Conservation (phyloP, 345 rosid species). For the Turritis glabra region DNA sequence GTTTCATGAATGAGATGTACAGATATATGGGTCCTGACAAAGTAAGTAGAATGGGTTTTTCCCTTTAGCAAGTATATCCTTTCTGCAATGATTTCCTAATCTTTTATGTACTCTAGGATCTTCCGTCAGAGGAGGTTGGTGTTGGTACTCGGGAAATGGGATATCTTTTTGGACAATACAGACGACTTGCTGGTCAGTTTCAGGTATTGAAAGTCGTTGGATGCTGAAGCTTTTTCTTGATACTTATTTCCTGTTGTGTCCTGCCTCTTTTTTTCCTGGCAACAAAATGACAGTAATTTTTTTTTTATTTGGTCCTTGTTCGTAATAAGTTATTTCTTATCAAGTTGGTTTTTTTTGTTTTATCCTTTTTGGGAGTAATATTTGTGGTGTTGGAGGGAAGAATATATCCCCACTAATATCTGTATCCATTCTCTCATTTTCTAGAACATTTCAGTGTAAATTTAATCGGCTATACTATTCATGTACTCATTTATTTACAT, state of each 20-base stretch:
- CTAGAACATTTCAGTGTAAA: not conserved
- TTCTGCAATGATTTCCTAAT: conserved; percentile 15
- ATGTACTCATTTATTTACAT: not conserved
- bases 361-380: not conserved
- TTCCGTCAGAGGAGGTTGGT: conserved; percentile 99
- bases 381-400: not conserved
- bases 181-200: conserved; percentile 92
- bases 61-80: conserved; percentile 11
- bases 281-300: not conserved
- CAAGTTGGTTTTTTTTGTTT: not conserved
- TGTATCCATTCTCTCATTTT: conserved; percentile 6
- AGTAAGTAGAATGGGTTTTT: conserved; percentile 45
- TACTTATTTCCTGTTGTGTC: not conserved
- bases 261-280: not conserved
- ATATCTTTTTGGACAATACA: conserved; percentile 92
- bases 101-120: conserved; percentile 55
- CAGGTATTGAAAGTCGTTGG: conserved; percentile 60
- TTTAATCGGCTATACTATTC: not conserved
- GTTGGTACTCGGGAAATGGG: conserved; percentile 99
- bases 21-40: conserved; percentile 91
- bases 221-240: conserved; percentile 1
- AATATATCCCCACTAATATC: not conserved
- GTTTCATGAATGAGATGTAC: conserved; percentile 94
- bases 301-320: not conserved
- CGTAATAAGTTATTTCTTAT: not conserved